These are phyloP conservation scores for Epichloe gansuensis DNA, from an alignment of 2,329 filamentous ascomycete species.

Conservation along the genomic window DNA sequence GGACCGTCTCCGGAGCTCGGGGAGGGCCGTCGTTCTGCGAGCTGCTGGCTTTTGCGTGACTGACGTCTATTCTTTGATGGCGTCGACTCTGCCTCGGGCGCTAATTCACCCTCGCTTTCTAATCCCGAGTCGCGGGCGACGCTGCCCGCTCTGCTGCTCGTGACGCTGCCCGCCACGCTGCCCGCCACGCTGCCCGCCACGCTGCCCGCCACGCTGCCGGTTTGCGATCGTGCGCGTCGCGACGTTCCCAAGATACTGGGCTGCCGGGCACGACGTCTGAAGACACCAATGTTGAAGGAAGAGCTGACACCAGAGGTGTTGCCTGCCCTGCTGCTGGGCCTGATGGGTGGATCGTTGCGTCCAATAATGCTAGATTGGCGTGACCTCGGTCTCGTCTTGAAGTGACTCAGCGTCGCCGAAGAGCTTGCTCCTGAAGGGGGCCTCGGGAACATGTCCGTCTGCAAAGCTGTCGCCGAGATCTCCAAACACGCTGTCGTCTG, in stretches of 20 bases:
- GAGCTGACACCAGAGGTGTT: slow-evolving; percentile 37
- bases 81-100: slow-evolving; percentile 57
- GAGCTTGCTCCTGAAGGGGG: slow-evolving; percentile 32
- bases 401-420: slow-evolving; percentile 33
- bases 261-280: slow-evolving; percentile 45
- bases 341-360: slow-evolving; percentile 38
- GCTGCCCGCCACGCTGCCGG: slow-evolving; percentile 5
- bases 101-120: slow-evolving; percentile 36
- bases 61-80: slow-evolving; percentile 39
- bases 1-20: slow-evolving; percentile 15
- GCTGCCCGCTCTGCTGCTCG: slow-evolving; percentile 10
- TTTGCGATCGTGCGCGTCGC: slow-evolving; percentile 28
- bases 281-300: slow-evolving; percentile 43
- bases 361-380: slow-evolving; percentile 39
- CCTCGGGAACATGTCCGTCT: slow-evolving; percentile 23
- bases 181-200: slow-evolving; percentile 11
- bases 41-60: slow-evolving; percentile 18
- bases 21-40: slow-evolving; percentile 11
- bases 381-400: slow-evolving; percentile 27
- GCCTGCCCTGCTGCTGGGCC: slow-evolving; percentile 38
- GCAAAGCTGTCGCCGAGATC: slow-evolving; percentile 31
- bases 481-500: slow-evolving; percentile 36
- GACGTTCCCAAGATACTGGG: slow-evolving; percentile 48
- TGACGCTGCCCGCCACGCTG: slow-evolving; percentile 2
- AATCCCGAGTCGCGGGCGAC: slow-evolving; percentile 20